phyloP scores from a whole-genome alignment of 768 basidiomycete species.

The Podaxis sp. region DNA sequence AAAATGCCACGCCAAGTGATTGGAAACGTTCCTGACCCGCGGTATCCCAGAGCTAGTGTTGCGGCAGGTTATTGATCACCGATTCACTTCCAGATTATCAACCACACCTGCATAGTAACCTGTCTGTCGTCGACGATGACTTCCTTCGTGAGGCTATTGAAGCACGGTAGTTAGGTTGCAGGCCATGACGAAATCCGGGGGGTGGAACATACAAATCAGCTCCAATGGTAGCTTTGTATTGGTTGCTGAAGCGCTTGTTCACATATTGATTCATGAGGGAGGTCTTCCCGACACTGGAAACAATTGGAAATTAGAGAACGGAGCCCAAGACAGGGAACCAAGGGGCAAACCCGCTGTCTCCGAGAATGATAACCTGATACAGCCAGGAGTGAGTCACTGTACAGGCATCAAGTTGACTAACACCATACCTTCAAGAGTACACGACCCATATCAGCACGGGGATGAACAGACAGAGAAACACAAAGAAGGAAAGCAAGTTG shows the following conservation, averaged over 20 bases:
- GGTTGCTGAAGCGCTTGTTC: constrained; percentile 98
- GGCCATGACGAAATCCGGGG: constrained; percentile 12
- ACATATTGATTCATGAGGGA: constrained; percentile 99
- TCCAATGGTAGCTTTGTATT: constrained; percentile 99
- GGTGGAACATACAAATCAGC: constrained; percentile 79
- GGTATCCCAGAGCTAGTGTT: constrained; percentile 89
- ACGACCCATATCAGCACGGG: constrained; percentile 60
- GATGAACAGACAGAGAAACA: constrained; percentile 15
- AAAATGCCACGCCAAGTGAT: constrained; percentile 97
- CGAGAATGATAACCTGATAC: constrained; percentile 92
- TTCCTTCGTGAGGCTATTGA: constrained; percentile 86
- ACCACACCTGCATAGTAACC: constrained; percentile 93
- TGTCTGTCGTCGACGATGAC: constrained; percentile 97
- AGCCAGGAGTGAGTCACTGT: constrained; percentile 2
- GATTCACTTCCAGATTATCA: background rate
- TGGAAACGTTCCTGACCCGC: constrained; percentile 99
- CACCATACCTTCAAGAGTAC: constrained; percentile 74
- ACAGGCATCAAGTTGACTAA: background rate
- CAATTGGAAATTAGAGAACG: constrained; percentile 13
- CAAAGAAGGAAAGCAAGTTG: constrained; percentile 15
- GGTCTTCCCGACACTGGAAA: constrained; percentile 89
- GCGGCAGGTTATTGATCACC: background rate
- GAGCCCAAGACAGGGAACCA: constrained; percentile 9
- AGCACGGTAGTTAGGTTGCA: constrained; percentile 18
- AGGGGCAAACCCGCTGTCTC: constrained; percentile 83